A percentile compares a stretch with the other conserved stretches of the same genome.
Conservation (phyloP, 1,284 basidiomycete species). For the Lentinus polychrous region DNA sequence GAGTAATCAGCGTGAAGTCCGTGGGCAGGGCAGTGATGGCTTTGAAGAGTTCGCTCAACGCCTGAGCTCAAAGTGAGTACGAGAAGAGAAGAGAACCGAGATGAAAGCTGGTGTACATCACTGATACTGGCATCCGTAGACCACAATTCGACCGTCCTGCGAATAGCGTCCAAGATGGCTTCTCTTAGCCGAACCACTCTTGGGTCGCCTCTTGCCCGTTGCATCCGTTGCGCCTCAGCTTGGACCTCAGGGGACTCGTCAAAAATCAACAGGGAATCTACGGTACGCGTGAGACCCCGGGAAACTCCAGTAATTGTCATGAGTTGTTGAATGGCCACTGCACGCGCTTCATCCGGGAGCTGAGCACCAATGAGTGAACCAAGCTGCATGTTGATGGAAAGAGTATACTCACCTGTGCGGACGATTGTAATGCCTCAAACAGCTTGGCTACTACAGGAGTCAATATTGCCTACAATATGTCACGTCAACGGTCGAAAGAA, state of each 20-base stretch:
- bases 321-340: conserved; percentile 58
- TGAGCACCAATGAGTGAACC: conserved; percentile 26
- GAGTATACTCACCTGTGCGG: conserved; percentile 36
- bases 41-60: conserved; percentile 74
- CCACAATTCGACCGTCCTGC: conserved; percentile 63
- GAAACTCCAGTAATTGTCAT: conserved; percentile 78
- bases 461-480: conserved; percentile 57
- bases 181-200: conserved; percentile 59
- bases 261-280: conserved; percentile 60
- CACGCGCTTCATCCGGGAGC: conserved; percentile 63
- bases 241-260: conserved; percentile 49
- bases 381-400: background rate
- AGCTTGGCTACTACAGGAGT: conserved; percentile 71
- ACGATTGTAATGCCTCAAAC: conserved; percentile 49
- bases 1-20: conserved; percentile 71
- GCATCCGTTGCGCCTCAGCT: conserved; percentile 46
- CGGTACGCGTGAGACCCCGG: conserved; percentile 73
- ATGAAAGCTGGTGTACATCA: conserved; percentile 45
- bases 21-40: conserved; percentile 69
- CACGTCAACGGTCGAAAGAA: conserved; percentile 2
- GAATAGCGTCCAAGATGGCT: conserved; percentile 52
- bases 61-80: conserved; percentile 33
- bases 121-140: conserved; percentile 71
- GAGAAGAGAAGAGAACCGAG: background rate
- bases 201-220: conserved; percentile 55